phyloP scores from a whole-genome alignment of 2,329 filamentous ascomycete species.

The Fusarium palustre region DNA sequence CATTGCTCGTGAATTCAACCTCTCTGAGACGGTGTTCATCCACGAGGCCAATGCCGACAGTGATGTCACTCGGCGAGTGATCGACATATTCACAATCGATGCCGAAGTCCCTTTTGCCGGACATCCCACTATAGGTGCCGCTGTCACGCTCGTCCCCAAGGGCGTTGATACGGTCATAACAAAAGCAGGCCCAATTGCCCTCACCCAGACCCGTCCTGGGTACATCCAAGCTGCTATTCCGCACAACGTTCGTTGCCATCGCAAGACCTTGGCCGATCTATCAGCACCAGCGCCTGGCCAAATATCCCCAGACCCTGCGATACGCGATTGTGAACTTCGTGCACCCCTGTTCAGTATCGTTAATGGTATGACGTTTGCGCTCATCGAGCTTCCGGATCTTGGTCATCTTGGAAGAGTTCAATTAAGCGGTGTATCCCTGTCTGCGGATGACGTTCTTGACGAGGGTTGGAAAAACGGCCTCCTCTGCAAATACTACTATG shows the following conservation, averaged over 20 bases:
- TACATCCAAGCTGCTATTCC: slow-evolving; percentile 73
- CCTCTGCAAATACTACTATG: slow-evolving; percentile 70
- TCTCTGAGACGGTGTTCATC: slow-evolving; percentile 73
- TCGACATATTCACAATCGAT: slow-evolving; percentile 70
- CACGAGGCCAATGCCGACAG: slow-evolving; percentile 57
- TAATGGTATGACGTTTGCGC: slow-evolving; percentile 79
- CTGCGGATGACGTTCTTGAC: slow-evolving; percentile 57
- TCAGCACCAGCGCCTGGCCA: slow-evolving; percentile 39
- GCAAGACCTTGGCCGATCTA: slow-evolving; percentile 53
- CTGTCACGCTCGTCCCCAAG: slow-evolving; percentile 60
- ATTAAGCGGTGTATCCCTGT: slow-evolving; percentile 51
- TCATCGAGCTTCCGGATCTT: slow-evolving; percentile 70
- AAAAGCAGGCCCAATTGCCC: slow-evolving; percentile 67
- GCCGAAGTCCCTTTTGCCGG: slow-evolving; percentile 71
- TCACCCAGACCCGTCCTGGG: slow-evolving; percentile 54
- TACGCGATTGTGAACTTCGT: slow-evolving; percentile 53
- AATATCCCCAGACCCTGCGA: slow-evolving; percentile 46
- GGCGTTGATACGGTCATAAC: slow-evolving; percentile 60
- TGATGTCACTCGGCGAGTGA: slow-evolving; percentile 52
- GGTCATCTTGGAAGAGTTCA: slow-evolving; percentile 64
- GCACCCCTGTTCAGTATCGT: slow-evolving; percentile 72
- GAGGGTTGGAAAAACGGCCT: slow-evolving; percentile 67
- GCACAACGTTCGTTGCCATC: slow-evolving; percentile 74
- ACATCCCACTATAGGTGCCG: slow-evolving; percentile 70
- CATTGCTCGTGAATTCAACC: slow-evolving; percentile 72